phyloP scores from a whole-genome alignment of 192 early-diverging fungal genomes.

The Piromyces sp. region DNA sequence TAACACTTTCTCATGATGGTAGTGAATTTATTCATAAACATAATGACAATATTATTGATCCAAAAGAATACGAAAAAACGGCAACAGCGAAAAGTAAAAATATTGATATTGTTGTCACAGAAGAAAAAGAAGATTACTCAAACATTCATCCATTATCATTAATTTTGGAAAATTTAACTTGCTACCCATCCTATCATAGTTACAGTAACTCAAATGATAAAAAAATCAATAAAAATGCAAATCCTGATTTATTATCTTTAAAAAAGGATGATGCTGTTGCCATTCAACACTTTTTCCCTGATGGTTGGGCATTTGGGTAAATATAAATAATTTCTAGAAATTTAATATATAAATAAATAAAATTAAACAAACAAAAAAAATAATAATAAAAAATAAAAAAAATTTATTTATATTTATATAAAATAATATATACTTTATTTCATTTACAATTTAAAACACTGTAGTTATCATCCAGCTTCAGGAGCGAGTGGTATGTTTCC shows the following conservation, averaged over 20 bases:
- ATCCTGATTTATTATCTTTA: neutral
- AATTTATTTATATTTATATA: too few relatives aligned
- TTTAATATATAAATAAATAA: too few relatives aligned
- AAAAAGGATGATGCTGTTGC: neutral
- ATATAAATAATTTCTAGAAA: too few relatives aligned
- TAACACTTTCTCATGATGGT: neutral
- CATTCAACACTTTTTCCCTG: neutral
- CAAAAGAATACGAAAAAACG: neutral
- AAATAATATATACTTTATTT: too few relatives aligned
- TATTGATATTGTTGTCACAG: neutral
- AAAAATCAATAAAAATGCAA: neutral
- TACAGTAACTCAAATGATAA: neutral
- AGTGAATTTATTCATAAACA: neutral
- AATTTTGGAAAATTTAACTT: neutral
- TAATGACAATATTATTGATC: neutral
- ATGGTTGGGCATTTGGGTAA: neutral
- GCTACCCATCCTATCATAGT: neutral
- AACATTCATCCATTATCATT: neutral
- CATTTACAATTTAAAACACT: too few relatives aligned
- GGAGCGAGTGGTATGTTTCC: neutral
- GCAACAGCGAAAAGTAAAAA: neutral
- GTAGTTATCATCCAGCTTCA: neutral
- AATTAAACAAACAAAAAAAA: too few relatives aligned
- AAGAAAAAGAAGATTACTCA: neutral
- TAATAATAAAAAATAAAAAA: too few relatives aligned